These are phyloP conservation scores for Furcasterigmium sp. DNA, from an alignment of 2,329 filamentous ascomycete genomes.

Conservation along the genomic window DNA sequence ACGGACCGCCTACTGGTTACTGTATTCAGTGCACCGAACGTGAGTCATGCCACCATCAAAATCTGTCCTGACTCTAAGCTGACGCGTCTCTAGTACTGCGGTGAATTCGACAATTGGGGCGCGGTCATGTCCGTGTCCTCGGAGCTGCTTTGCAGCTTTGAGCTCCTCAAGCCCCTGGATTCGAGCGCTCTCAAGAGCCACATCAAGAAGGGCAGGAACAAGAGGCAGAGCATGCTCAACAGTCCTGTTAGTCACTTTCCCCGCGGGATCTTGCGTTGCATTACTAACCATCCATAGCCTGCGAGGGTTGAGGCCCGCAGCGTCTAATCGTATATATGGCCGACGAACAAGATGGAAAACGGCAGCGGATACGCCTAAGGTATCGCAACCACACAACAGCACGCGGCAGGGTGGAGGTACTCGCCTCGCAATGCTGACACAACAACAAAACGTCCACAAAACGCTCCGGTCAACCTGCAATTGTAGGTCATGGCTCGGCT, in stretches of 20 bases:
- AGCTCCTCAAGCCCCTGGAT: constrained; percentile 92
- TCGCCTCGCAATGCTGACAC: too few species aligned
- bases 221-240: constrained; percentile 91
- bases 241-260: constrained; percentile 93
- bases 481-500: background rate
- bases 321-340: constrained; percentile 27
- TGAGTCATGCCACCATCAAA: constrained; percentile 43
- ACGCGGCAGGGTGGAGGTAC: too few species aligned
- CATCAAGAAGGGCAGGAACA: constrained; percentile 96
- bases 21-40: constrained; percentile 95
- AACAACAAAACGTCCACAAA: too few species aligned
- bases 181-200: constrained; percentile 95
- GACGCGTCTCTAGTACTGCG: constrained; percentile 90
- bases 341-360: background rate
- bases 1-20: constrained; percentile 92
- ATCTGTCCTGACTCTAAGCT: constrained; percentile 21
- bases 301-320: constrained; percentile 53
- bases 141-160: constrained; percentile 93
- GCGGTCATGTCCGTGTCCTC: constrained; percentile 97
- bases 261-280: background rate
- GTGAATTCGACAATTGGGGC: constrained; percentile 98
- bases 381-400: too few species aligned
- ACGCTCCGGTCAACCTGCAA: too few species aligned
- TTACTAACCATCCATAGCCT: constrained; percentile 30
- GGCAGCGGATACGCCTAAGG: background rate